These are phyloP conservation scores for Bruguiera parviflora DNA, from an alignment of 345 rosid species.

Conservation along the genomic window DNA sequence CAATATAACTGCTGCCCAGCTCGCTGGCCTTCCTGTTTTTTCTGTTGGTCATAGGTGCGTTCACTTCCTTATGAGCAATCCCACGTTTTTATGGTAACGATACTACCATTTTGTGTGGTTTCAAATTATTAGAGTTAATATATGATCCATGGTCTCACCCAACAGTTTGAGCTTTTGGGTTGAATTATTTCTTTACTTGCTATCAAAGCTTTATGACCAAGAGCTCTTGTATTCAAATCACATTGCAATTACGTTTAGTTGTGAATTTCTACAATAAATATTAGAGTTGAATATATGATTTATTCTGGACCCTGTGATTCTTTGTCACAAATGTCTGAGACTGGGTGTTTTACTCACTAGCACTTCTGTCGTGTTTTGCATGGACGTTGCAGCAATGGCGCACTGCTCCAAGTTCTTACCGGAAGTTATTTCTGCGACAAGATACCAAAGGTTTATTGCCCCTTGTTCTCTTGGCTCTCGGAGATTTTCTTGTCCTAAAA, in stretches of 20 bases:
- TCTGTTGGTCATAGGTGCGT: conserved; percentile 86
- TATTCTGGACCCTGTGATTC: no score
- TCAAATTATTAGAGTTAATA: no score
- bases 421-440: conserved; percentile 86
- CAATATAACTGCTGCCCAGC: conserved; percentile 48
- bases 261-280: no score
- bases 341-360: background rate
- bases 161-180: no score
- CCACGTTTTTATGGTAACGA: background rate
- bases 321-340: background rate
- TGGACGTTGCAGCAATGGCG: conserved; percentile 70
- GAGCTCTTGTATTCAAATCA: no score
- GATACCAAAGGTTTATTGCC: conserved; percentile 73
- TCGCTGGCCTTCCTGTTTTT: conserved; percentile 62
- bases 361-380: conserved; percentile 6
- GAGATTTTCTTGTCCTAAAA: background rate
- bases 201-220: no score
- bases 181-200: no score
- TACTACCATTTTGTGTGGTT: background rate
- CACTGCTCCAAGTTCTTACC: conserved; percentile 77
- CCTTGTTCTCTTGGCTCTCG: background rate
- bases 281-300: no score
- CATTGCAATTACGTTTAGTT: no score
- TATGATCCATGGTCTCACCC: no score
- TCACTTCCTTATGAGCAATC: background rate